A percentile compares a stretch with the other conserved stretches of the same genome.
phyloP scores from a whole-genome alignment of 768 basidiomycete species.

The Termitomyces sp. region DNA sequence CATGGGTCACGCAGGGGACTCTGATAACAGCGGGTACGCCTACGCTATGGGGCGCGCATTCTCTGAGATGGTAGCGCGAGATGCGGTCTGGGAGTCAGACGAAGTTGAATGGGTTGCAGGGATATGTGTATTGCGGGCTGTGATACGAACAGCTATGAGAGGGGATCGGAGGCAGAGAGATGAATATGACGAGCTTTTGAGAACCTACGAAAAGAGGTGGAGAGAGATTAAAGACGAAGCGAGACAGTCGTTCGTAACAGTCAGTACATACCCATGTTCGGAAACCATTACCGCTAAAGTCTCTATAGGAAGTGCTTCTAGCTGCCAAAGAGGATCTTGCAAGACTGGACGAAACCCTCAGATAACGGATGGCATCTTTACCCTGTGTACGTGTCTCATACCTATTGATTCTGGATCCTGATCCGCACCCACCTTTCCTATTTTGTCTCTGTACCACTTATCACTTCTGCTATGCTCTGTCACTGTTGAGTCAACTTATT shows the following conservation, averaged over 20 bases:
- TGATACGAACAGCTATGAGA: constrained; percentile 52
- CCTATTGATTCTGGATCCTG: constrained; percentile 1
- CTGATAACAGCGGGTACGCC: constrained; percentile 41
- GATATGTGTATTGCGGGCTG: constrained; percentile 52
- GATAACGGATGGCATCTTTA: constrained; percentile 10
- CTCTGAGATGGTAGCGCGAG: constrained; percentile 60
- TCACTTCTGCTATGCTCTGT: background rate
- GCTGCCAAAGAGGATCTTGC: constrained; percentile 52
- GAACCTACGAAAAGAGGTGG: constrained; percentile 62
- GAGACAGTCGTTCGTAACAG: constrained; percentile 58
- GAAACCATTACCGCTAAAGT: background rate
- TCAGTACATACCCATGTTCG: constrained; percentile 22
- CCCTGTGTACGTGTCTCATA: background rate
- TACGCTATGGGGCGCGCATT: constrained; percentile 44
- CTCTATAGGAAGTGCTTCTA: constrained; percentile 44
- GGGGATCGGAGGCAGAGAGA: constrained; percentile 45
- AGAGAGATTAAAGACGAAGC: constrained; percentile 71
- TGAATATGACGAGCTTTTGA: constrained; percentile 53
- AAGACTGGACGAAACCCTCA: constrained; percentile 34
- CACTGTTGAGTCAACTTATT: constrained; percentile 3
- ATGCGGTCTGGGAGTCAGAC: constrained; percentile 63
- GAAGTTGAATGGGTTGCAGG: constrained; percentile 72
- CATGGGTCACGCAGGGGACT: constrained; percentile 35
- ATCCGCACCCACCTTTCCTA: background rate
- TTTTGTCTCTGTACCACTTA: background rate